Base-by-base conservation (phyloP, 148 eudicot species). In the Fagopyrum esculentum region DNA sequence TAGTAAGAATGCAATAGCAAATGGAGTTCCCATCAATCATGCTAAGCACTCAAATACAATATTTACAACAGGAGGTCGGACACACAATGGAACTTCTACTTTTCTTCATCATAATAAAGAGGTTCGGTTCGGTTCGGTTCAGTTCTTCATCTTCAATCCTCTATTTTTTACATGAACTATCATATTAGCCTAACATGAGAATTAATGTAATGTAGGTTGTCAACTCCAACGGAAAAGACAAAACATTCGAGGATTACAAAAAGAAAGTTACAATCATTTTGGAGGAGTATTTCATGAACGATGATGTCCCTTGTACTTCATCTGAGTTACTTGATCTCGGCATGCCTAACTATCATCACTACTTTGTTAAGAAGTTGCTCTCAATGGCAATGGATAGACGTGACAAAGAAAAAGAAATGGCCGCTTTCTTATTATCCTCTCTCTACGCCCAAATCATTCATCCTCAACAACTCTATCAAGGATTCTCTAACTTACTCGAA, bases 381-480 rank as follows among this genome's bases (percentile, higher is more conserved):
- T 88, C 89, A 7, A 80, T 78, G 80, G 89, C 89, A 6, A 86
- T 88, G 88, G 92, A 88, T 64, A 77, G 84, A 70, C 84, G 77
- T 22, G 85, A 88, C 75, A 85, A 86, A 69, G 88, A 88, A 73
- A 88, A 85, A 77, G 92, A 88, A 79, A 88, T 88, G 92, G 85
- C 86, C 6, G 85, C 92, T 7, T 76, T 81, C 11, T 73, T 88
- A 22, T 45, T 88, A 7, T 88, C 92, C 15, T 83, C 86, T 0
- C 82, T 88, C 1, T 86, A 88, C 69, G 84, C 83, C 17, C 83
- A 83, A 50, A 75, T 82, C 26, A 88, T 88, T 17, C 76, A 73
- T 66, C 88, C 92, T 16, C 59, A 69, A 10, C 86, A 86, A 69
- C 80, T 88, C 45, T 81, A 80, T 71, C 79, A 85, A 55, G 92